A percentile compares a stretch with the other conserved stretches of the same genome.
These are phyloP conservation scores for Entomortierella parvispora DNA, from an alignment of 192 early-diverging fungal species.

Conservation along the genomic window DNA sequence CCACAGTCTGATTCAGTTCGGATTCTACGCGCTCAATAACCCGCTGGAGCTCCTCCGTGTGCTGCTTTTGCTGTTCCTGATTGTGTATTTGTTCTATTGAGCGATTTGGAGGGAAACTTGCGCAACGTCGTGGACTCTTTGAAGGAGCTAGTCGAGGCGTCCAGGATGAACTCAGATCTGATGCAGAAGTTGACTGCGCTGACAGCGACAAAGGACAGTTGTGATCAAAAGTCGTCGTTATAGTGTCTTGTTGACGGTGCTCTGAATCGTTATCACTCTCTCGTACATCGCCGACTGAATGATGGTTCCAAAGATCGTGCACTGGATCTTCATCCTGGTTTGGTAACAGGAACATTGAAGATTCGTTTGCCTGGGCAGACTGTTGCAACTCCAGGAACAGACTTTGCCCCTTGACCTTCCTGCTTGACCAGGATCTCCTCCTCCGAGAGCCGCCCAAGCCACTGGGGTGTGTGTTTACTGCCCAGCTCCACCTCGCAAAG, in stretches of 20 bases:
- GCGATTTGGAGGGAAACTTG: constrained; percentile 10
- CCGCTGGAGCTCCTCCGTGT: constrained; percentile 8
- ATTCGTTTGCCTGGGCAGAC: not conserved
- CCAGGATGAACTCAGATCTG: too few species aligned
- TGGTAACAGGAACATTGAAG: not conserved
- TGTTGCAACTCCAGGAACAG: constrained; percentile 35
- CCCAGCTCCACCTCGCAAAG: not conserved
- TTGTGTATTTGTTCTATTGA: constrained; percentile 6
- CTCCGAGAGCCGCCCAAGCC: not conserved
- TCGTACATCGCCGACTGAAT: too few species aligned
- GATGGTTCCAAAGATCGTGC: too few species aligned
- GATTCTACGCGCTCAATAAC: constrained; percentile 27
- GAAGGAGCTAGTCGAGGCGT: not conserved
- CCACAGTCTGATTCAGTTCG: constrained; percentile 29
- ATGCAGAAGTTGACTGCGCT: too few species aligned
- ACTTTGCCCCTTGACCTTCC: constrained; percentile 14
- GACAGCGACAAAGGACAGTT: too few species aligned
- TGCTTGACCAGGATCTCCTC: not conserved
- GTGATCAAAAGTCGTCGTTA: too few species aligned
- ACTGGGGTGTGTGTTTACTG: not conserved
- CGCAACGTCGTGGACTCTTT: not conserved
- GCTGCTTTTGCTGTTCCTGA: constrained; percentile 6
- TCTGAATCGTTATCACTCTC: too few species aligned
- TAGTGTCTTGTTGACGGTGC: too few species aligned
- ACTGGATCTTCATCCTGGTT: too few species aligned